Evolutionary conservation across 345 rosid genomes (phyloP).

Genomic region (Mercurialis annua): DNA sequence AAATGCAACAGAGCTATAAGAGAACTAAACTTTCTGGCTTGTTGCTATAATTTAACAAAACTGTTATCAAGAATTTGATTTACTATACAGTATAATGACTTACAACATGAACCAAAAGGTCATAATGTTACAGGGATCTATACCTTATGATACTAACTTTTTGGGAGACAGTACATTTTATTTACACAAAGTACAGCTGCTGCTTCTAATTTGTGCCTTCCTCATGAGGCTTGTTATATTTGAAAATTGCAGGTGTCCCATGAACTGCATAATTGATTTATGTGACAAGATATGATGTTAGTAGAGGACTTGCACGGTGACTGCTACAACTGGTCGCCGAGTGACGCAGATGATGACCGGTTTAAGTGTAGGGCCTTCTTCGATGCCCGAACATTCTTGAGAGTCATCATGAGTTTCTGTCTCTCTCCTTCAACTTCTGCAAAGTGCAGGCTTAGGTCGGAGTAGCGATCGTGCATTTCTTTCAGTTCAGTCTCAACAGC

Average conservation of each 20-base stretch:
- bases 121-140: conserved; percentile 24
- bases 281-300: not conserved
- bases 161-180: conserved; percentile 17
- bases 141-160: conserved; percentile 26
- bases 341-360: conserved; percentile 49
- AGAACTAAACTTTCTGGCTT: not conserved
- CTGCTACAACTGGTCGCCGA: conserved; percentile 41
- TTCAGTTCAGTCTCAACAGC: conserved; percentile 71
- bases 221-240: conserved; percentile 15
- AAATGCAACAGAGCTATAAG: not conserved
- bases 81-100: conserved; percentile 37
- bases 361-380: conserved; percentile 46
- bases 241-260: conserved; percentile 15
- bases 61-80: conserved; percentile 31
- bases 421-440: conserved; percentile 99
- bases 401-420: conserved; percentile 94
- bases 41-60: conserved; percentile 17
- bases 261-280: conserved; percentile 12
- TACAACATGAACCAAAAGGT: conserved; percentile 17
- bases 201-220: conserved; percentile 19
- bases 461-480: conserved; percentile 94
- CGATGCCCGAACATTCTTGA: conserved; percentile 73
- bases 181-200: conserved; percentile 36
- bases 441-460: conserved; percentile 90
- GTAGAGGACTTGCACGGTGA: not conserved